A percentile compares a stretch with the other conserved stretches of the same genome.
These are phyloP conservation scores for Corylus americana DNA, from an alignment of 306 rosid species.

Conservation along the genomic window DNA sequence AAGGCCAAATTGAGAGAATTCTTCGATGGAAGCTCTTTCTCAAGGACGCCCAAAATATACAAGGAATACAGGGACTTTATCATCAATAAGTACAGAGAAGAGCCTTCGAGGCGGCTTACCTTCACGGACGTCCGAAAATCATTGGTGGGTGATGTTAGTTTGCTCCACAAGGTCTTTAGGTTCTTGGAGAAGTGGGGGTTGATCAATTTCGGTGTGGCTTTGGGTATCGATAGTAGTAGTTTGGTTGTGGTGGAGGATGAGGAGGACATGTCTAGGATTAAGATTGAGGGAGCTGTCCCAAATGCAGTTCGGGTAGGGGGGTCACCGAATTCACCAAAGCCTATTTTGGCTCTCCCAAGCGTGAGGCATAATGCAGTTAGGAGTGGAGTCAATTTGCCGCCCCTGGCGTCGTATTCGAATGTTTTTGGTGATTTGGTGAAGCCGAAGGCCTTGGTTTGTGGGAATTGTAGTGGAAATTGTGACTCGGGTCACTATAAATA, in stretches of 20 bases:
- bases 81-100: slow-evolving; percentile 84
- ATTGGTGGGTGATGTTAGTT: slow-evolving; percentile 77
- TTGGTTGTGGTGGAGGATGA: slow-evolving; percentile 28
- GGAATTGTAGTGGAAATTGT: slow-evolving; percentile 57
- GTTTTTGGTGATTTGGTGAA: slow-evolving; percentile 53
- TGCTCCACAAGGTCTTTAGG: slow-evolving; percentile 72
- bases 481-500: slow-evolving; percentile 57
- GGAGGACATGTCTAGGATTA: slow-evolving; percentile 45
- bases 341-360: slow-evolving; percentile 39
- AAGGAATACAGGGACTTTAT: slow-evolving; percentile 86
- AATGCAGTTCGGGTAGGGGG: slow-evolving; percentile 82
- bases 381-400: slow-evolving; percentile 49
- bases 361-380: slow-evolving; percentile 28
- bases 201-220: slow-evolving; percentile 61
- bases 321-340: slow-evolving; percentile 71
- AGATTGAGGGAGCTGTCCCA: slow-evolving; percentile 76
- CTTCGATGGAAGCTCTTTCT: slow-evolving; percentile 67
- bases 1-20: slow-evolving; percentile 57
- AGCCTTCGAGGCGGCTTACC: slow-evolving; percentile 74
- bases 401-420: slow-evolving; percentile 66
- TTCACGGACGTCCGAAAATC: slow-evolving; percentile 88
- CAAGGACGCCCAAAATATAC: slow-evolving; percentile 74
- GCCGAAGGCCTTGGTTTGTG: slow-evolving; percentile 52
- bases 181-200: slow-evolving; percentile 76
- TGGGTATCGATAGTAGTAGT: slow-evolving; percentile 19